Conservation (phyloP, 352 stramenopile species). For the Pythium folliculosum region DNA sequence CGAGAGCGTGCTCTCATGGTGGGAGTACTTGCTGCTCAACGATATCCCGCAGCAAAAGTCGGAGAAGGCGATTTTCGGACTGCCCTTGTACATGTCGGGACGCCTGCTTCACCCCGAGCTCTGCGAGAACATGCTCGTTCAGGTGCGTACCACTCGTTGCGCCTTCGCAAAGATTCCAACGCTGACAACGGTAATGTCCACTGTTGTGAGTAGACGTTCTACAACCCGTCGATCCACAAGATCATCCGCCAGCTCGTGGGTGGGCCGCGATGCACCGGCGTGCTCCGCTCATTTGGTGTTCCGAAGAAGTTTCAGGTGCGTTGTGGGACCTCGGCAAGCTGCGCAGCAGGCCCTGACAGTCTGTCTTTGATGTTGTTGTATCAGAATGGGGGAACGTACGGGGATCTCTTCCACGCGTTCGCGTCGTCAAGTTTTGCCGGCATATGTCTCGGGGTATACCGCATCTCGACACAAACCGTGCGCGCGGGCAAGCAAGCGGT, state of each 20-base stretch:
- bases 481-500: slow-evolving; percentile 35
- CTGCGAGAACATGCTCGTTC: slow-evolving; percentile 85
- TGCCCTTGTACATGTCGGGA: slow-evolving; percentile 85
- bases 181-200: background rate
- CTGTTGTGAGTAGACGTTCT: slow-evolving; percentile 54
- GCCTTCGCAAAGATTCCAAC: background rate
- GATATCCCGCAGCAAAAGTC: slow-evolving; percentile 60
- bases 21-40: slow-evolving; percentile 69
- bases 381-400: slow-evolving; percentile 47
- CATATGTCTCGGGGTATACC: slow-evolving; percentile 75
- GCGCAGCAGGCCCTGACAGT: background rate
- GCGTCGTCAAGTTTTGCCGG: slow-evolving; percentile 58
- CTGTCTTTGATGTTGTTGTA: slow-evolving; percentile 3
- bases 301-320: slow-evolving; percentile 47
- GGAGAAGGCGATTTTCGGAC: slow-evolving; percentile 75
- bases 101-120: slow-evolving; percentile 78
- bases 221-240: slow-evolving; percentile 85
- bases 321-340: background rate
- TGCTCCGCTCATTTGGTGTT: slow-evolving; percentile 66
- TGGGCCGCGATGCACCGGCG: slow-evolving; percentile 68
- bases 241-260: slow-evolving; percentile 82
- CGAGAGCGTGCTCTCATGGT: slow-evolving; percentile 46
- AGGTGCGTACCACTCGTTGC: slow-evolving; percentile 32
- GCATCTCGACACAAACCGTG: slow-evolving; percentile 57
- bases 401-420: slow-evolving; percentile 65